A percentile compares a stretch with the other conserved stretches of the same genome.
phyloP scores from a whole-genome alignment of 2,329 filamentous ascomycete species.

The Cordyceps fumosorosea region DNA sequence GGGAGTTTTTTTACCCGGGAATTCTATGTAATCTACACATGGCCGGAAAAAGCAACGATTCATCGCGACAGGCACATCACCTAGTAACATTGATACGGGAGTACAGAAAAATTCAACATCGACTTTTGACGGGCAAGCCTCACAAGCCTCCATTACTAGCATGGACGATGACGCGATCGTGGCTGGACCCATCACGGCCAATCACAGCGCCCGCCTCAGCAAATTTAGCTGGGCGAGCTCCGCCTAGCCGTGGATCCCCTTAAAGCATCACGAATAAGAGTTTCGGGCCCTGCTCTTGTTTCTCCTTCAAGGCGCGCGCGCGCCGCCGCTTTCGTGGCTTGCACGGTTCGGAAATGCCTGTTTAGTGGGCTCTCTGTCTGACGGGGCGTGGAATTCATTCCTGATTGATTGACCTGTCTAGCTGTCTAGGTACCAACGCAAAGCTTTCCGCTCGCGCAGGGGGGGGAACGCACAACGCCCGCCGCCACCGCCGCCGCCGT shows the following conservation, averaged over 20 bases:
- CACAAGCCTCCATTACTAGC: not conserved
- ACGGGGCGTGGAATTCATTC: not conserved
- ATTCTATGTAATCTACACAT: too few species aligned
- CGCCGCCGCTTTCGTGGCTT: not conserved
- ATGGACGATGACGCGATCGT: conserved; percentile 22
- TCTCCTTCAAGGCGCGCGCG: not conserved
- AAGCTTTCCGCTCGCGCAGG: too few species aligned
- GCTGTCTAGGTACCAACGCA: too few species aligned
- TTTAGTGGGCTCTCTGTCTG: not conserved
- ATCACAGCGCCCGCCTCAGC: conserved; percentile 13
- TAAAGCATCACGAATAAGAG: not conserved
- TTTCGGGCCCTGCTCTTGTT: not conserved
- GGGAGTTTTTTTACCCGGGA: too few species aligned
- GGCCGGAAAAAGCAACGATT: too few species aligned
- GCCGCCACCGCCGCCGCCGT: too few species aligned
- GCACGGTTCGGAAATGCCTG: not conserved
- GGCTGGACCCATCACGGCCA: conserved; percentile 14
- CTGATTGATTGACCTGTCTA: too few species aligned
- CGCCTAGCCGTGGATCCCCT: not conserved
- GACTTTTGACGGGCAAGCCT: not conserved
- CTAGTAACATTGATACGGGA: too few species aligned
- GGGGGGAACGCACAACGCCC: too few species aligned
- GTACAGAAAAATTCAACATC: too few species aligned
- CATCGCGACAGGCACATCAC: too few species aligned
- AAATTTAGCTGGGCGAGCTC: conserved; percentile 14